These are phyloP conservation scores for Amanita thiersii DNA, from an alignment of 768 basidiomycete species.

Conservation along the genomic window DNA sequence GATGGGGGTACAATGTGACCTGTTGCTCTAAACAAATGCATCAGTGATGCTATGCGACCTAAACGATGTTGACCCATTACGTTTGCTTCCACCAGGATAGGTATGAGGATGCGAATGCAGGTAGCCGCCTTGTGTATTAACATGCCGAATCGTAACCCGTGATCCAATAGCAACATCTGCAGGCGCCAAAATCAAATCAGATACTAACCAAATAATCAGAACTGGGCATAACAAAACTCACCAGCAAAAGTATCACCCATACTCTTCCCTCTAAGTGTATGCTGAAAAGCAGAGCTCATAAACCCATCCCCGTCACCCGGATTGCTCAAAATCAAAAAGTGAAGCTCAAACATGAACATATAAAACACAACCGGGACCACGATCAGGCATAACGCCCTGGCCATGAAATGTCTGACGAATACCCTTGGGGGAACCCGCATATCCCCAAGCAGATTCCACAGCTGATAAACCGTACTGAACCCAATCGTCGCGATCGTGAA, in stretches of 20 bases:
- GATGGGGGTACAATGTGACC: constrained; percentile 96
- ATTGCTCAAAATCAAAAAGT: constrained; percentile 82
- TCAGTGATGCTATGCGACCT: constrained; percentile 2
- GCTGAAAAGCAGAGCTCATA: constrained; percentile 99
- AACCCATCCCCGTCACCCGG: constrained; percentile 98
- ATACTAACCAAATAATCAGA: not conserved
- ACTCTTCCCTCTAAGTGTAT: constrained; percentile 79
- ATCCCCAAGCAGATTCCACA: constrained; percentile 90
- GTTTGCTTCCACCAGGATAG: constrained; percentile 87
- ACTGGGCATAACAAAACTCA: constrained; percentile 22
- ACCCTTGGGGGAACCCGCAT: constrained; percentile 64
- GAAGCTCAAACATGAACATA: constrained; percentile 95
- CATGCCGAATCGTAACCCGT: constrained; percentile 72
- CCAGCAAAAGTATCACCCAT: constrained; percentile 94
- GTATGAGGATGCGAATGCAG: constrained; percentile 89
- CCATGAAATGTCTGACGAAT: constrained; percentile 80
- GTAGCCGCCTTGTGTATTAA: constrained; percentile 99
- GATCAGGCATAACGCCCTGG: constrained; percentile 87
- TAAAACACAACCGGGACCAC: constrained; percentile 81
- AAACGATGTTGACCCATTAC: constrained; percentile 30
- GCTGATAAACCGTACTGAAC: constrained; percentile 70
- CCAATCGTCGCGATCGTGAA: constrained; percentile 97
- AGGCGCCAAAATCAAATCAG: not conserved
- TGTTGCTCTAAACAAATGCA: constrained; percentile 71
- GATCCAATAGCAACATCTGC: constrained; percentile 85